Evolutionary conservation across 1,284 basidiomycete species (phyloP), one percentile per base, ranked within the genome.

Genomic region (Quambalaria eucalypti): DNA sequence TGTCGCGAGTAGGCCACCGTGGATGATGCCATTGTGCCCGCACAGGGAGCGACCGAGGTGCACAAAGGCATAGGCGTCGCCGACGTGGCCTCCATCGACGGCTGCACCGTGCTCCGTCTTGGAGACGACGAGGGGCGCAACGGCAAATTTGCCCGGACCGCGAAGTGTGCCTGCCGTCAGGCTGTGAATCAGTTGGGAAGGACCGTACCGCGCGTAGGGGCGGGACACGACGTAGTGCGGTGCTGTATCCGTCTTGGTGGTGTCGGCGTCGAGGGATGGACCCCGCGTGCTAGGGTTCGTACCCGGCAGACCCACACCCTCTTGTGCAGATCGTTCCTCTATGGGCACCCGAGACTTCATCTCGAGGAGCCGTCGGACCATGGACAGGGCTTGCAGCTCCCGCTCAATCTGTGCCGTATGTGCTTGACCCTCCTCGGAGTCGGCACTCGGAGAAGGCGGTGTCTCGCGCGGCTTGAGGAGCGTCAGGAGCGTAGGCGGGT

Each of bases 1-100:
- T 0, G 90, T 96, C 28, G 90, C 89, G 25, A 96, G 79, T 58
- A 97, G 74, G 1, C 93, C 93, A 0, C 93, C 93, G 73, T 97
- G 93, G 1, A 96, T 78, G 61, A 97, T 88, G 0, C 91, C 91
- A 76, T 93, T 90, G 67, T 93, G 90, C 0, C 78, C 89, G 71
- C 92, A 96, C 50, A 97, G 69, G 4, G 85, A 85, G 33, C 87
- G 78, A 1, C 93, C 92, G 7, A 95, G 79, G 72, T 96, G 92
- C 1, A 90, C 59, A 57, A 95, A 78, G 12, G 84, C 64, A 26
- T 59, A 57, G 10, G 60, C 51, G 51, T 75, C 73, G n/a, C 73
- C 73, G 42, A 66, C 66, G 5, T 40, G 23, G 29, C 73, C 73
- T 23, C 73, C 71, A 14, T 56, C 48, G 16, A 59, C 48, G 2